Base-by-base conservation (phyloP, 495 filamentous ascomycete species). In the Pyrenopolyporus hunteri region DNA sequence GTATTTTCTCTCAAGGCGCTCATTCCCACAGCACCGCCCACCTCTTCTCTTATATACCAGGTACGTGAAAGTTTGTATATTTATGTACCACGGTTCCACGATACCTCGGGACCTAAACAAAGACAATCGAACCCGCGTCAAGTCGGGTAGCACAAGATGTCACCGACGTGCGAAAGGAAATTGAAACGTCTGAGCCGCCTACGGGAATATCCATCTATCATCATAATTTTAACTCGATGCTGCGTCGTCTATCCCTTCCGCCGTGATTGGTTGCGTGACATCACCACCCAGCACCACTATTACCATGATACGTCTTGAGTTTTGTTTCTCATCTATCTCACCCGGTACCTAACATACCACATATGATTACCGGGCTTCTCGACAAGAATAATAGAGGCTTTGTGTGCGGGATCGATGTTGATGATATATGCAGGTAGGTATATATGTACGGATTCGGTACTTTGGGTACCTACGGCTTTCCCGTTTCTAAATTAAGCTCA, bases 401-500 rank as follows among this genome's bases (percentile, higher is more conserved):
- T n/a, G n/a, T n/a, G n/a, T n/a, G n/a, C n/a, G n/a, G n/a, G n/a
- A n/a, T n/a, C n/a, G n/a, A n/a, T n/a, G n/a, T n/a, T n/a, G n/a
- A n/a, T n/a, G n/a, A n/a, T n/a, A n/a, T n/a, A n/a, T n/a, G n/a
- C n/a, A n/a, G n/a, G n/a, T n/a, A n/a, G n/a, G n/a, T n/a, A n/a
- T n/a, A n/a, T n/a, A n/a, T n/a, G n/a, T n/a, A n/a, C n/a, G n/a
- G n/a, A n/a, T n/a, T n/a, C n/a, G n/a, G n/a, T n/a, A n/a, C n/a
- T n/a, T n/a, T n/a, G n/a, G n/a, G n/a, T n/a, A n/a, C n/a, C n/a
- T n/a, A n/a, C n/a, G n/a, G n/a, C n/a, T n/a, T n/a, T n/a, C n/a
- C n/a, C 25, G 31, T 57, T 63, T 63, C 59, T 57, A 57, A 42
- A 53, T 47, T 63, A 63, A 63, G 59, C 32, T 52, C 33, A 57